A percentile compares a stretch with the other conserved stretches of the same genome.
These are phyloP conservation scores for Termitomyces sp. DNA, from an alignment of 768 basidiomycete genomes.

Conservation along the genomic window DNA sequence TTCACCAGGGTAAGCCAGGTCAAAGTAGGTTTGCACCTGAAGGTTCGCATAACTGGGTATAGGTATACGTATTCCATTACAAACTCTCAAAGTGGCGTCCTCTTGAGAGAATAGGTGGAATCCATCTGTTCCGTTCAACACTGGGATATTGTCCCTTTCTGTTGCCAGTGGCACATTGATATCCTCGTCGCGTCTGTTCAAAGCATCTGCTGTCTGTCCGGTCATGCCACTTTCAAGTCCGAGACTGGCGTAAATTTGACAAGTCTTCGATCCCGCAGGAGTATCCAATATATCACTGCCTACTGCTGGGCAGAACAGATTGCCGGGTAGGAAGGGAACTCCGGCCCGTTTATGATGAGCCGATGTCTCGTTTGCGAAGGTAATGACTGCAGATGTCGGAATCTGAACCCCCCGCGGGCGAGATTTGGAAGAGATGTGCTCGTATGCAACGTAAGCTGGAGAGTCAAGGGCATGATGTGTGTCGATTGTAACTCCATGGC, in stretches of 20 bases:
- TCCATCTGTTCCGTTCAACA: background rate
- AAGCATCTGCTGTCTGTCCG: background rate
- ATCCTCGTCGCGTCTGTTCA: background rate
- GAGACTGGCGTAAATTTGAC: background rate
- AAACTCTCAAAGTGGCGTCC: too few relatives aligned
- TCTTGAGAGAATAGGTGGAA: too few relatives aligned
- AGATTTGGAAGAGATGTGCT: background rate
- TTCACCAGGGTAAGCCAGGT: background rate
- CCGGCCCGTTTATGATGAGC: background rate
- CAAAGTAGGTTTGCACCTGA: background rate
- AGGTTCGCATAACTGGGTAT: background rate
- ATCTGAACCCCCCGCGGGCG: background rate
- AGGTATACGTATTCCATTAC: too few relatives aligned
- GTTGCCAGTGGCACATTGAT: background rate
- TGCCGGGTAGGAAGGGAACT: background rate
- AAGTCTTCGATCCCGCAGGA: background rate
- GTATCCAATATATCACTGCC: background rate
- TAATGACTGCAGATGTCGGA: background rate
- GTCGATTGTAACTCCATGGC: background rate
- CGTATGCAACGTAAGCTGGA: background rate
- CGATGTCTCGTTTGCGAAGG: background rate
- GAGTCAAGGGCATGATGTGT: background rate
- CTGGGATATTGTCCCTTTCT: background rate
- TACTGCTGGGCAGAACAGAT: background rate
- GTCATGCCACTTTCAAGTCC: background rate